Percentiles rank a stretch among this genome's conserved stretches.
Conservation (phyloP, 805 yeast genomes). For the Candida jianshihensis region DNA sequence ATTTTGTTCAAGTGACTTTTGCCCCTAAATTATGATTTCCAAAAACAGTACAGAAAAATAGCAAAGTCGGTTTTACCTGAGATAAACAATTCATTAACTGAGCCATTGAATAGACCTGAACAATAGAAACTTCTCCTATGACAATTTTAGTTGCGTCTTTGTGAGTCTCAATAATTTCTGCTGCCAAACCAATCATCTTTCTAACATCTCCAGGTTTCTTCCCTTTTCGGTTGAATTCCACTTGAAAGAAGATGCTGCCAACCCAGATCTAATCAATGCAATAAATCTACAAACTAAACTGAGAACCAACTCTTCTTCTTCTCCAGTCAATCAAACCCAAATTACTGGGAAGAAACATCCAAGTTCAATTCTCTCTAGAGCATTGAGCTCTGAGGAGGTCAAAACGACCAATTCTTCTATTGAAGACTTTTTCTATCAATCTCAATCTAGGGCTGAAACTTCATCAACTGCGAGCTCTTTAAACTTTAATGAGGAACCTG, state of each 20-base stretch:
- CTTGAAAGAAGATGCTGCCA: constrained; percentile 24
- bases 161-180: too few relatives aligned
- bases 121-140: constrained; percentile 35
- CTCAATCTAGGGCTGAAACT: constrained; percentile 3
- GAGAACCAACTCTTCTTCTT: neutral
- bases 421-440: constrained; percentile 21
- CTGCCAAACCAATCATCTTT: neutral
- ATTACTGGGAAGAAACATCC: neutral
- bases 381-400: constrained; percentile 1
- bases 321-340: neutral
- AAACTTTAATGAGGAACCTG: constrained; percentile 8
- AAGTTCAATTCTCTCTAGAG: constrained; percentile 2
- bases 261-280: constrained; percentile 24
- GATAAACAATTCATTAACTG: too few relatives aligned
- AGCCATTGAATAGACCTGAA: too few relatives aligned
- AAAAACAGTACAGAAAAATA: neutral
- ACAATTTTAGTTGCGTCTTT: constrained; percentile 65
- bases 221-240: constrained; percentile 68
- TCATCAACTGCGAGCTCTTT: constrained; percentile 3
- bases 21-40: too few relatives aligned
- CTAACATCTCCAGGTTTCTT: constrained; percentile 37
- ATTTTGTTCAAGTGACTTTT: too few relatives aligned
- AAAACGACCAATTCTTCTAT: constrained; percentile 15
- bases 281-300: constrained; percentile 16
- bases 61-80: too few relatives aligned